Base-by-base conservation (phyloP, 2,329 filamentous ascomycete species). In the Phoma sp. region DNA sequence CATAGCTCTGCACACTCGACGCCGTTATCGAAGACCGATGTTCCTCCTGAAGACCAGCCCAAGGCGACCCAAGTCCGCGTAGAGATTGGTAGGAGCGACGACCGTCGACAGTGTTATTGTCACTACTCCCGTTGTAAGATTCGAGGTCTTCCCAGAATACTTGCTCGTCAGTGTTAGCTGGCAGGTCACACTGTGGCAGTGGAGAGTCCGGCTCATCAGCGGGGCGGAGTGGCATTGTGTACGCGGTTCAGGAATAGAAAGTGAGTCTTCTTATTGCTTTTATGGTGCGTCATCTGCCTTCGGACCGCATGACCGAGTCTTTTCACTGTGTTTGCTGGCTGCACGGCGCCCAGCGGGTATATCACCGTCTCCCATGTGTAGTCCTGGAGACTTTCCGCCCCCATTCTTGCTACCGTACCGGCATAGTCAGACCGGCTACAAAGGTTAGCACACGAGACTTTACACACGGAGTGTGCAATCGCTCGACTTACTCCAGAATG, bases 261-360 rank as follows among this genome's bases (percentile, higher is more conserved):
- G 12, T 4, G 15, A 15, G 29, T 31, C 15, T 13, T 31, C 2
- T 13, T 29, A 31, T 13, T 31, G 29, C 29, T 31, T 13, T 10
- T 13, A 31, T 5, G 29, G 12, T 13, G 6, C 17, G 13, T 39
- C 46, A 36, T 21, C 37, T 25, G 46, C 35, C 22, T 10, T 19
- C 1, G 17, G 9, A 22, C 21, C 22, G 33, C 10, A 21, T 41
- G 37, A 36, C 38, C 15, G 7, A 35, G 22, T 6, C n/a, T 45
- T 33, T 45, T 40, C 49, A 40, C 41, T 6, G 13, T 45, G 35
- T 51, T 45, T 51, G 49, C 35, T 40, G 41, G 15, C 35, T 17
- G n/a, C 6, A 38, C 2, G 13, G 36, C 19, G 17, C 21, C 2
- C 19, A 38, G 21, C 19, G 36, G 36, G 36, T 38, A 22, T 38